Conservation (phyloP, 2,329 filamentous ascomycete genomes). For the Nannizzia gypsea region DNA sequence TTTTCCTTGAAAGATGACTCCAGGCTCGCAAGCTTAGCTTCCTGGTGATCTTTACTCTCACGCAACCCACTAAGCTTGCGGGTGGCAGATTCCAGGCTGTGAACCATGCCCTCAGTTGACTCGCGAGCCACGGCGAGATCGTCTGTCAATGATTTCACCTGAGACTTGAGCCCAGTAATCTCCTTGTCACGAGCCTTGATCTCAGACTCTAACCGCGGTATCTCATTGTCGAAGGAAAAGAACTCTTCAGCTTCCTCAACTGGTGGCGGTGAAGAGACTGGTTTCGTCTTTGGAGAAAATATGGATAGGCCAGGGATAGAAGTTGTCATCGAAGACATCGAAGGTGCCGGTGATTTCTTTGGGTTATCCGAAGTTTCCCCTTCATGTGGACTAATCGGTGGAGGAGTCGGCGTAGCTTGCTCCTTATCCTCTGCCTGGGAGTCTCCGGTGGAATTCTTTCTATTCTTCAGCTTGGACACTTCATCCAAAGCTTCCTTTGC, state of each 20-base stretch:
- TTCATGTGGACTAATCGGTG: constrained; percentile 25
- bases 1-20: constrained; percentile 32
- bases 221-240: constrained; percentile 84
- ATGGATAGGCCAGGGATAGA: constrained; percentile 26
- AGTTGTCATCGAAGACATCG: constrained; percentile 21
- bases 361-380: constrained; percentile 17
- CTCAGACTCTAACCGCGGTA: constrained; percentile 67
- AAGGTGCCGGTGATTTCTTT: constrained; percentile 23
- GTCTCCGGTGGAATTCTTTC: constrained; percentile 23
- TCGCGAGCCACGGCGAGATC: constrained; percentile 63
- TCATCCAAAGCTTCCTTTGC: constrained; percentile 53
- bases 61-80: constrained; percentile 48
- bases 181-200: constrained; percentile 58
- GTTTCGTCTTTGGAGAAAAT: constrained; percentile 29
- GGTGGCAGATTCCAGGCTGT: constrained; percentile 55
- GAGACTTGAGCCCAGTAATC: constrained; percentile 55
- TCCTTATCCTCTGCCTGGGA: constrained; percentile 23
- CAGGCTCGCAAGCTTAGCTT: constrained; percentile 36
- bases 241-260: constrained; percentile 52
- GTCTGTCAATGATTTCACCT: constrained; percentile 56
- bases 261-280: constrained; percentile 22
- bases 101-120: constrained; percentile 52
- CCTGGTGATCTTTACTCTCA: constrained; percentile 41
- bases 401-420: constrained; percentile 26
- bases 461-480: constrained; percentile 43